phyloP scores from a whole-genome alignment of 441 rosid species.

The Erodium texanum region DNA sequence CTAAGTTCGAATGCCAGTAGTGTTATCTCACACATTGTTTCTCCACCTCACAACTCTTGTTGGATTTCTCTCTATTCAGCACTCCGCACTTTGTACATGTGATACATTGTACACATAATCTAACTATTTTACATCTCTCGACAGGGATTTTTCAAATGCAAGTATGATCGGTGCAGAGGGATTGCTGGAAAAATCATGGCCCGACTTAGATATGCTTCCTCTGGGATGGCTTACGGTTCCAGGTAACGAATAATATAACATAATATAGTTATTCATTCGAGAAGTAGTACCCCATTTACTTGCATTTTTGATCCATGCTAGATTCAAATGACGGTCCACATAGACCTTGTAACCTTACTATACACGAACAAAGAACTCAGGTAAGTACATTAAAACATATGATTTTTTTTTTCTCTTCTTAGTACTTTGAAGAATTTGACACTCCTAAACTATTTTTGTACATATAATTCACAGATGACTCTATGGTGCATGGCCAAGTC shows the following conservation, averaged over 20 bases:
- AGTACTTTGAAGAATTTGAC: neutral
- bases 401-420: neutral
- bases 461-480: constrained; percentile 51
- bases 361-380: constrained; percentile 73
- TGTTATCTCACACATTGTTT: too few relatives aligned
- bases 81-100: too few relatives aligned
- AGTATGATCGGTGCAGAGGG: constrained; percentile 60
- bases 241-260: too few relatives aligned
- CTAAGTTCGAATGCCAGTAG: too few relatives aligned
- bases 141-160: constrained; percentile 60
- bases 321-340: constrained; percentile 77
- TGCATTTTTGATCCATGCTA: constrained; percentile 17
- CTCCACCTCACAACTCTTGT: too few relatives aligned
- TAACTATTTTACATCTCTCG: too few relatives aligned
- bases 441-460: constrained; percentile 2
- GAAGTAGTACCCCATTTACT: too few relatives aligned
- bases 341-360: constrained; percentile 48
- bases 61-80: too few relatives aligned
- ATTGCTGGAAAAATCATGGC: constrained; percentile 74
- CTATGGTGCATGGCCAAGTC: constrained; percentile 92
- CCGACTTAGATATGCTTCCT: constrained; percentile 86
- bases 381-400: constrained; percentile 26
- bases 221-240: constrained; percentile 84
- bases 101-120: too few relatives aligned
- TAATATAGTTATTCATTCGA: too few relatives aligned